Evolutionary conservation across 257 asterid species (phyloP).

Genomic region (Plantago elongata): DNA sequence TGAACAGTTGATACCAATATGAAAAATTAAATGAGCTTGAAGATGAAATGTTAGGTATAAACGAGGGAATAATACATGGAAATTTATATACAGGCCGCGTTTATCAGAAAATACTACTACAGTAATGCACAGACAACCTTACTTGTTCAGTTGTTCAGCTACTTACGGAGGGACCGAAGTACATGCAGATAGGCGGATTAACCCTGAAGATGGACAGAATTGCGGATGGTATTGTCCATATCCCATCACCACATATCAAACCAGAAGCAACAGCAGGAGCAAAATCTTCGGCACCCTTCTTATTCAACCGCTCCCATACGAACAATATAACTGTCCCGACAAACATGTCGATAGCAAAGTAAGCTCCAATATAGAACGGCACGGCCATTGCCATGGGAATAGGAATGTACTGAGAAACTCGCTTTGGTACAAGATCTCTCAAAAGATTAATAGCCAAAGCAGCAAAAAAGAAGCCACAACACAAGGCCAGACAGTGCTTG

Average conservation of each 20-base stretch:
- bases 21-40: conserved; percentile 4
- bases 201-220: conserved; percentile 79
- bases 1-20: background rate
- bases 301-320: conserved; percentile 73
- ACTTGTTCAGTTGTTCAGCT: conserved; percentile 45
- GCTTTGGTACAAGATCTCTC: conserved; percentile 58
- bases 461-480: conserved; percentile 69
- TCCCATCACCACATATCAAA: conserved; percentile 88
- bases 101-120: background rate
- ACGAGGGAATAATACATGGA: conserved; percentile 3
- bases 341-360: conserved; percentile 95
- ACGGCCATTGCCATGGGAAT: conserved; percentile 97
- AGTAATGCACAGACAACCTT: background rate
- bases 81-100: conserved; percentile 26
- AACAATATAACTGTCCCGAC: conserved; percentile 78
- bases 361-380: conserved; percentile 91
- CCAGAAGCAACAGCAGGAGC: conserved; percentile 94
- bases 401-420: conserved; percentile 65
- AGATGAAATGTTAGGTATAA: background rate
- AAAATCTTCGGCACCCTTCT: conserved; percentile 70
- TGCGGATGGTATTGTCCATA: conserved; percentile 96
- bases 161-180: conserved; percentile 64
- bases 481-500: conserved; percentile 71
- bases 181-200: conserved; percentile 96
- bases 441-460: conserved; percentile 61